phyloP scores from a whole-genome alignment of 805 yeast species.

The Myxozyma kluyveri region DNA sequence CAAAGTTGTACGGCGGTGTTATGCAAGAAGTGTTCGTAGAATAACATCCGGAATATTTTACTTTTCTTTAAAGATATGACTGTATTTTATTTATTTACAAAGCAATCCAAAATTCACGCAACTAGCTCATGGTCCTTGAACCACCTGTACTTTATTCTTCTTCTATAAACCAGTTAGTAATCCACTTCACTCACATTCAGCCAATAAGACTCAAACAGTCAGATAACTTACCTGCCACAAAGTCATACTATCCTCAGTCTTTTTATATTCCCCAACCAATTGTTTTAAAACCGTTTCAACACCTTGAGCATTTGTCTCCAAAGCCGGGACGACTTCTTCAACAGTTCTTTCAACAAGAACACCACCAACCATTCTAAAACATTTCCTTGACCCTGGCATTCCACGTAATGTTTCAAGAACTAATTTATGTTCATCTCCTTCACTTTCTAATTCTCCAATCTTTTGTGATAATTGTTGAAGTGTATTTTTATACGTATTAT shows the following conservation, averaged over 20 bases:
- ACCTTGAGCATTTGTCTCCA: slow-evolving; percentile 56
- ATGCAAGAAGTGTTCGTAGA: no score
- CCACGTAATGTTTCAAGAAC: slow-evolving; percentile 58
- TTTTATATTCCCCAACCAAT: slow-evolving; percentile 43
- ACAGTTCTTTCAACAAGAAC: slow-evolving; percentile 82
- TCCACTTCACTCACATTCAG: no score
- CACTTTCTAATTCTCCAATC: slow-evolving; percentile 43
- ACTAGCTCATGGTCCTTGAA: slow-evolving; percentile 30
- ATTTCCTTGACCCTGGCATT: slow-evolving; percentile 61
- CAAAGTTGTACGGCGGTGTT: no score
- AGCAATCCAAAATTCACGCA: background rate
- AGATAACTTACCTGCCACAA: slow-evolving; percentile 45
- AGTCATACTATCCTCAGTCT: slow-evolving; percentile 45
- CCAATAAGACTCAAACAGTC: background rate
- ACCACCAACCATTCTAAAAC: slow-evolving; percentile 93
- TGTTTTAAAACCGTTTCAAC: slow-evolving; percentile 40
- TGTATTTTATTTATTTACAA: background rate
- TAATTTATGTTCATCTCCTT: slow-evolving; percentile 47
- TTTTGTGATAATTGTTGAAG: slow-evolving; percentile 40
- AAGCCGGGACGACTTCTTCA: slow-evolving; percentile 65
- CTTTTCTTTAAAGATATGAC: background rate
- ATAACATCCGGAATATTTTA: no score
- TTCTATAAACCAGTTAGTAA: slow-evolving; percentile 21
- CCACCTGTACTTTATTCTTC: slow-evolving; percentile 51
- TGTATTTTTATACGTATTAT: slow-evolving; percentile 41